phyloP scores from a whole-genome alignment of 106 monocot species.

The Posidonia australis region DNA sequence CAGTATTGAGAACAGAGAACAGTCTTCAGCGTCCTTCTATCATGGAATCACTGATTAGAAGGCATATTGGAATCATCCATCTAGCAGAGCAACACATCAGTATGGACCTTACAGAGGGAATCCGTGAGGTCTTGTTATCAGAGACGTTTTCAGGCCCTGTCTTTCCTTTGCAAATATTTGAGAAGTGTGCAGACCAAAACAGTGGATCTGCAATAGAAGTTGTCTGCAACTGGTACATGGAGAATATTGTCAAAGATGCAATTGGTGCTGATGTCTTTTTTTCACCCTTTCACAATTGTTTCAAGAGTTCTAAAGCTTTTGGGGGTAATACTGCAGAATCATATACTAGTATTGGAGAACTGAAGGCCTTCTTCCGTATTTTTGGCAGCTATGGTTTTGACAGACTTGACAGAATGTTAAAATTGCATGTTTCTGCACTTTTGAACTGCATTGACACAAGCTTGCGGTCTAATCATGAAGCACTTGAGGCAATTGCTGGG shows the following conservation, averaged over 20 bases:
- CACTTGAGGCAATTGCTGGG: constrained; percentile 60
- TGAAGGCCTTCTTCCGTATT: constrained; percentile 58
- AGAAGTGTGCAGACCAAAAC: constrained; percentile 28
- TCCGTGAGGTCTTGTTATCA: constrained; percentile 63
- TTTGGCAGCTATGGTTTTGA: constrained; percentile 95
- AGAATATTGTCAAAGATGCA: constrained; percentile 73
- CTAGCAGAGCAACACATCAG: constrained; percentile 92
- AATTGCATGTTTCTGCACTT: constrained; percentile 58
- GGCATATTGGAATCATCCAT: constrained; percentile 76
- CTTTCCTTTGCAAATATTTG: constrained; percentile 47
- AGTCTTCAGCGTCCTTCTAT: constrained; percentile 77
- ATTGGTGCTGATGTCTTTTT: constrained; percentile 46
- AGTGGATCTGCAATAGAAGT: constrained; percentile 61
- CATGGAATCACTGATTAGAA: constrained; percentile 61
- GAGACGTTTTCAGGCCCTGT: constrained; percentile 63
- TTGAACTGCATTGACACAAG: constrained; percentile 74
- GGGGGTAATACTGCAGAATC: constrained; percentile 62
- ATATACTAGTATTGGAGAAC: constrained; percentile 50
- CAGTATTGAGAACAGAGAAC: constrained; percentile 57
- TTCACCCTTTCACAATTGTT: constrained; percentile 45
- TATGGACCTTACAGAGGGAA: constrained; percentile 90
- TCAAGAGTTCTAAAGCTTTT: constrained; percentile 57
- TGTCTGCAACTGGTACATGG: constrained; percentile 76
- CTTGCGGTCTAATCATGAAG: constrained; percentile 65
- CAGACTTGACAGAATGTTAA: constrained; percentile 48